Conservation (phyloP, 768 basidiomycete species). For the Kwoniella shandongensis region DNA sequence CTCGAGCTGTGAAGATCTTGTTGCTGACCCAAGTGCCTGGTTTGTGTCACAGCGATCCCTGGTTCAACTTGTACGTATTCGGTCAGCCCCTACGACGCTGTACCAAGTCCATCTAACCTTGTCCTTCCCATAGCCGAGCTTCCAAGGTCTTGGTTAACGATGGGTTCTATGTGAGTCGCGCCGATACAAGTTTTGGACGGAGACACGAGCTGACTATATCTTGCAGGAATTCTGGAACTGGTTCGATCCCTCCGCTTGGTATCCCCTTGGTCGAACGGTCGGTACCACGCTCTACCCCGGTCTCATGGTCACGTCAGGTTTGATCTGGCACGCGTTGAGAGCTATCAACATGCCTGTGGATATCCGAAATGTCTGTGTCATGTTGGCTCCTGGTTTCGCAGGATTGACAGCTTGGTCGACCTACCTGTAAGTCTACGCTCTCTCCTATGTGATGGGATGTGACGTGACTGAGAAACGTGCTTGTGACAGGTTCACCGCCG, state of each 20-base stretch:
- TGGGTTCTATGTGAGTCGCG: conserved; percentile 84
- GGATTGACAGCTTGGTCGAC: conserved; percentile 96
- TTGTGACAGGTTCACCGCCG: conserved; percentile 94
- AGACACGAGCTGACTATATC: too few relatives aligned
- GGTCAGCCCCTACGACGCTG: too few relatives aligned
- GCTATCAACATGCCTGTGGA: conserved; percentile 91
- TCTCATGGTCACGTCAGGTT: conserved; percentile 94
- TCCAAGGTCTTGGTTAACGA: conserved; percentile 84
- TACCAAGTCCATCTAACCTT: background rate
- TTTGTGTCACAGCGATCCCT: conserved; percentile 71
- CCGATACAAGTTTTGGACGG: too few relatives aligned
- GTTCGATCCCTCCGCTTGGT: conserved; percentile 99
- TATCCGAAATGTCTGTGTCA: conserved; percentile 93
- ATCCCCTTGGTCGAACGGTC: conserved; percentile 95
- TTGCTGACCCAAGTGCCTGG: too few relatives aligned
- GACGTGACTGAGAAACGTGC: too few relatives aligned
- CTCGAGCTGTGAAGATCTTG: too few relatives aligned
- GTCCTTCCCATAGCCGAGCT: conserved; percentile 68
- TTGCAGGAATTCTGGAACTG: conserved; percentile 98
- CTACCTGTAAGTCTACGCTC: conserved; percentile 68
- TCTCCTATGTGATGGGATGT: too few relatives aligned
- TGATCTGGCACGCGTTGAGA: conserved; percentile 90
- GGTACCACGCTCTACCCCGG: conserved; percentile 99
- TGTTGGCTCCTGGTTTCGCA: conserved; percentile 94
- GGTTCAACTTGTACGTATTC: conserved; percentile 95